phyloP scores from a whole-genome alignment of 441 rosid species.

The Macaranga tanarius region DNA sequence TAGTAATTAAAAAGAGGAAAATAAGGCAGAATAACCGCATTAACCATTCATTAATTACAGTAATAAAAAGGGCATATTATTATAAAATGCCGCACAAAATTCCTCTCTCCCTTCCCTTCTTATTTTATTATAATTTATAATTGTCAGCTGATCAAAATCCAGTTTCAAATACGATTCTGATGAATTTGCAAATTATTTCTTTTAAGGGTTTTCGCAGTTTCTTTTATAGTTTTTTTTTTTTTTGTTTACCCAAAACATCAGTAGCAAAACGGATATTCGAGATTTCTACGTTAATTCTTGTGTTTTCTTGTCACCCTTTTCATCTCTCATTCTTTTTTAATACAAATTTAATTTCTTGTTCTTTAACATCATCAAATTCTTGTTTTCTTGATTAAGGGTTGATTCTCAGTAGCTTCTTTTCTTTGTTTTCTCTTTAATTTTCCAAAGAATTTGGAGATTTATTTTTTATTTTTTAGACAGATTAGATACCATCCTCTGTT shows the following conservation, averaged over 20 bases:
- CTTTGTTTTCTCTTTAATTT: background rate
- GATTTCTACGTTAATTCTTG: constrained; percentile 11
- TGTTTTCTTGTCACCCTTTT: background rate
- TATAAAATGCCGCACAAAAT: too few species aligned
- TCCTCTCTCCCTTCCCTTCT: too few species aligned
- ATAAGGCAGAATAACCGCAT: background rate
- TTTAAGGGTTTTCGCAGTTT: constrained; percentile 5
- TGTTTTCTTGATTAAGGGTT: background rate
- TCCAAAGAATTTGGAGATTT: constrained; percentile 4
- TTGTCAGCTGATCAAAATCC: background rate
- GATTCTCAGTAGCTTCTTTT: background rate
- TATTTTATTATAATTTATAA: background rate
- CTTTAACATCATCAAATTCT: background rate
- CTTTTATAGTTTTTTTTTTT: background rate
- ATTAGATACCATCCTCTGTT: background rate
- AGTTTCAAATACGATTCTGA: background rate
- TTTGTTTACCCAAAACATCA: background rate
- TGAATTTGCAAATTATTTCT: background rate
- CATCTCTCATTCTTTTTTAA: background rate
- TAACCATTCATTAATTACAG: constrained; percentile 7
- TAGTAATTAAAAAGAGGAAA: background rate
- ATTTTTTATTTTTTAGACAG: background rate
- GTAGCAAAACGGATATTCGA: constrained; percentile 10
- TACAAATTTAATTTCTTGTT: background rate
- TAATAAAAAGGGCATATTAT: too few species aligned